A percentile compares a stretch with the other conserved stretches of the same genome.
Evolutionary conservation across 108 stramenopile genomes (phyloP).

Genomic region (Cyclostephanos invisitatus): DNA sequence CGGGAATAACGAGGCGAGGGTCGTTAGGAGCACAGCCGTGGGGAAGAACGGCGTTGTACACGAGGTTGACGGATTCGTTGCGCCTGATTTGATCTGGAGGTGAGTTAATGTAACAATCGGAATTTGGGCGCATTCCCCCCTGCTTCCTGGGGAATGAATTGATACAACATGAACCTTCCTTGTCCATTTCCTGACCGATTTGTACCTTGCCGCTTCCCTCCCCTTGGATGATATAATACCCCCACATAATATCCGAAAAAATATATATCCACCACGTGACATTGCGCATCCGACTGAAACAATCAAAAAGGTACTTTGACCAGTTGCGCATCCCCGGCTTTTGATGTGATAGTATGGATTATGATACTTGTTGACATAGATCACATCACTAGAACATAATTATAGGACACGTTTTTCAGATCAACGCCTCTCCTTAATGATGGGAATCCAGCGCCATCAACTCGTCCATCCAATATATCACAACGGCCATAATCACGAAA

Average conservation of each 20-base stretch:
- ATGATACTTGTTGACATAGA: not conserved
- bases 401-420: not conserved
- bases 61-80: constrained; percentile 48
- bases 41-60: constrained; percentile 40
- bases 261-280: too few relatives aligned
- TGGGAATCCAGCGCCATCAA: not conserved
- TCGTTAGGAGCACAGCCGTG: constrained; percentile 42
- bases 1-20: constrained; percentile 46
- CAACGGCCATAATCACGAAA: not conserved
- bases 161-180: too few relatives aligned
- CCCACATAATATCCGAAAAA: too few relatives aligned
- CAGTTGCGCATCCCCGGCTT: constrained; percentile 48
- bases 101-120: too few relatives aligned
- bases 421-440: not conserved
- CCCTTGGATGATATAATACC: not conserved
- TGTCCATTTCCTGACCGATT: not conserved
- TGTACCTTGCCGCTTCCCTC: not conserved
- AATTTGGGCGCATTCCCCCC: not conserved
- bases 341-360: not conserved
- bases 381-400: constrained; percentile 1
- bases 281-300: not conserved
- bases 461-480: not conserved
- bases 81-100: constrained; percentile 52
- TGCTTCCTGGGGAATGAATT: too few relatives aligned
- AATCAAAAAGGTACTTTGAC: constrained; percentile 38